Evolutionary conservation across 805 yeast genomes (phyloP), one percentile per base, ranked within the genome.

Genomic region (Candida palmyrensis): DNA sequence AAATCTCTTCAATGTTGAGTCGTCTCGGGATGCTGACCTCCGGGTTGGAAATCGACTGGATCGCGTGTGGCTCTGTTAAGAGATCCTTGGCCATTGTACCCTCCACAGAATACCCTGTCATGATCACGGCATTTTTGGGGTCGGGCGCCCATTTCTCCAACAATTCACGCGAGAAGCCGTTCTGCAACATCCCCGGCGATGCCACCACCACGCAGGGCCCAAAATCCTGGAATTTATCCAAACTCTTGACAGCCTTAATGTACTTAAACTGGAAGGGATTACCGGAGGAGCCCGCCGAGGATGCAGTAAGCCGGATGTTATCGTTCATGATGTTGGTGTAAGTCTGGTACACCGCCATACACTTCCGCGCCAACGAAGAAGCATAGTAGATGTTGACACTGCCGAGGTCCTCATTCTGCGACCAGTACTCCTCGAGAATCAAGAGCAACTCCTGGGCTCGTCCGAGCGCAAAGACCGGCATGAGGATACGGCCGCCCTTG

Each of bases 141-240:
- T 92, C 97, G 0, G 99, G 98, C 4, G 95, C 89, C 99, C 99
- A 92, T 55, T 82, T 77, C 51, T 92, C 99, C 18, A 92, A 68
- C 14, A 92, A 66, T 46, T 84, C 92, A 46, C 99, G 71, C 0
- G 97, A 87, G 3, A 89, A 80, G 41, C 99, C 99, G 53, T 84
- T 89, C 55, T 90, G 98, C 30, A 92, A 67, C 99, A 92, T 92
- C 54, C 99, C 99, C 0, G 99, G 99, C 28, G 95, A 79, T 0
- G 98, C 98, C 22, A 92, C 75, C 59, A 92, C 89, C 14, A 92
- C 97, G 45, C 96, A 87, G 3, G 98, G 96, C 0, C 95, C 95
- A 44, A 87, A 73, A 56, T 92, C 98, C 48, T 88, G 95, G 51
- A 92, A 82, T 42, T 76, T 75, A 36, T 89, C 96, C 35, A 89